Conservation (phyloP, 2,329 filamentous ascomycete genomes). For the Septoria linicola region DNA sequence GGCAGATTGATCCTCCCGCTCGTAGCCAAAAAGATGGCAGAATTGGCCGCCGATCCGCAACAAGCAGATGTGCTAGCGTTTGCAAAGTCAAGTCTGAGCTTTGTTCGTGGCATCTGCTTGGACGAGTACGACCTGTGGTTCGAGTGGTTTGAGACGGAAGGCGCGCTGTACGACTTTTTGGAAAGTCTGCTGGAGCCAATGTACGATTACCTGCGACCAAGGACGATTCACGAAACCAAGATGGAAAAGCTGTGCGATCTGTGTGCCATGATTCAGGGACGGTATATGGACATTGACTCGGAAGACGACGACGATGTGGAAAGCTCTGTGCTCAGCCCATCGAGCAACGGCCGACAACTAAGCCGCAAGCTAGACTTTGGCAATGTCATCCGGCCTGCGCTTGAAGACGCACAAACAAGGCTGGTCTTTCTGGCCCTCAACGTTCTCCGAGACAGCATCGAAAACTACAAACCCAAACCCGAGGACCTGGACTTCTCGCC, state of each 20-base stretch:
- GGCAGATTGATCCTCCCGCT: slow-evolving; percentile 61
- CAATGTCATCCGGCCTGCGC: slow-evolving; percentile 59
- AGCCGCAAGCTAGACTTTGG: slow-evolving; percentile 57
- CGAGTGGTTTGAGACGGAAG: slow-evolving; percentile 65
- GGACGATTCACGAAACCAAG: slow-evolving; percentile 66
- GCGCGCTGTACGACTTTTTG: slow-evolving; percentile 63
- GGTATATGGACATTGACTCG: slow-evolving; percentile 58
- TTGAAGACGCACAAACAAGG: slow-evolving; percentile 67
- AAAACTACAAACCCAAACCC: slow-evolving; percentile 63
- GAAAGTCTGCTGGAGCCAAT: slow-evolving; percentile 67
- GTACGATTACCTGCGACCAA: slow-evolving; percentile 64
- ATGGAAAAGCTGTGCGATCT: slow-evolving; percentile 66
- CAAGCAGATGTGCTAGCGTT: slow-evolving; percentile 65
- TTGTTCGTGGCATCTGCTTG: slow-evolving; percentile 63
- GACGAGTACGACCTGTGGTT: slow-evolving; percentile 68
- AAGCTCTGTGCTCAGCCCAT: slow-evolving; percentile 23
- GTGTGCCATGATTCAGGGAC: slow-evolving; percentile 64
- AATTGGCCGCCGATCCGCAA: slow-evolving; percentile 58
- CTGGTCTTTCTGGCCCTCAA: slow-evolving; percentile 65
- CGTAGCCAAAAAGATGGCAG: slow-evolving; percentile 60
- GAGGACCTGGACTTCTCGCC: slow-evolving; percentile 66
- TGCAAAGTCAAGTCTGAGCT: slow-evolving; percentile 63
- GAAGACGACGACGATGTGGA: slow-evolving; percentile 52
- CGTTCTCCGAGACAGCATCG: slow-evolving; percentile 65
- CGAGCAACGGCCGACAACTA: slow-evolving; percentile 20